Conservation (phyloP, 768 basidiomycete species). For the Phlebiopsis gigantea region DNA sequence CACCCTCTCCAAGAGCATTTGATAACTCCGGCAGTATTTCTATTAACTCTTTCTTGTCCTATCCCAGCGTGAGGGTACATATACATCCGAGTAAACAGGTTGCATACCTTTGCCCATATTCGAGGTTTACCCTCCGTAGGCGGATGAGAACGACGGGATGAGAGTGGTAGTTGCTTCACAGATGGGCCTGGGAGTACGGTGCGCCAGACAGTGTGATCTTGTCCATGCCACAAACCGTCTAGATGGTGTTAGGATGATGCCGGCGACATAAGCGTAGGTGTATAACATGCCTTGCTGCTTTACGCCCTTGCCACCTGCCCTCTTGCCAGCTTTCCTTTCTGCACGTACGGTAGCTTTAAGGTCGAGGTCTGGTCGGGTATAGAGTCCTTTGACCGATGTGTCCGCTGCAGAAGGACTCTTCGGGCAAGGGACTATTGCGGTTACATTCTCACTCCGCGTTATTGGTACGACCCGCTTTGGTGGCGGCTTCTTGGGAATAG, state of each 20-base stretch:
- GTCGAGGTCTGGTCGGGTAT: no score
- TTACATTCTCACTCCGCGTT: neutral
- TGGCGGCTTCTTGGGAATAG: neutral
- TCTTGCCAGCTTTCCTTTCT: neutral
- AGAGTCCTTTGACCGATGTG: no score
- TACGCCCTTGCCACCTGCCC: neutral
- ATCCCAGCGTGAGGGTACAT: neutral
- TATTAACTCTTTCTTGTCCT: slow-evolving; percentile 19
- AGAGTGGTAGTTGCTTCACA: neutral
- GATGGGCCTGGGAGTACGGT: slow-evolving; percentile 1
- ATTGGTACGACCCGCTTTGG: neutral
- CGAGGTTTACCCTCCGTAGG: neutral
- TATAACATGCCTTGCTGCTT: neutral
- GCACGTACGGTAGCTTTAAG: no score
- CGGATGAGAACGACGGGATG: neutral
- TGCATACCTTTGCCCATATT: slow-evolving; percentile 14
- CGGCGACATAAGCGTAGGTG: no score
- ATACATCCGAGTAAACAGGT: neutral
- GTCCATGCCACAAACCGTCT: slow-evolving; percentile 4
- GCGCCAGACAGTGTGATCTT: slow-evolving; percentile 1
- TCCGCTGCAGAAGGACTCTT: no score
- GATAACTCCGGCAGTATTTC: slow-evolving; percentile 14
- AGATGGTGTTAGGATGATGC: neutral
- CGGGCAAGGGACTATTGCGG: no score
- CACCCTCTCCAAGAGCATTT: slow-evolving; percentile 1